These are phyloP conservation scores for Silene coronaria DNA, from an alignment of 179 eudicot genomes.

Conservation along the genomic window DNA sequence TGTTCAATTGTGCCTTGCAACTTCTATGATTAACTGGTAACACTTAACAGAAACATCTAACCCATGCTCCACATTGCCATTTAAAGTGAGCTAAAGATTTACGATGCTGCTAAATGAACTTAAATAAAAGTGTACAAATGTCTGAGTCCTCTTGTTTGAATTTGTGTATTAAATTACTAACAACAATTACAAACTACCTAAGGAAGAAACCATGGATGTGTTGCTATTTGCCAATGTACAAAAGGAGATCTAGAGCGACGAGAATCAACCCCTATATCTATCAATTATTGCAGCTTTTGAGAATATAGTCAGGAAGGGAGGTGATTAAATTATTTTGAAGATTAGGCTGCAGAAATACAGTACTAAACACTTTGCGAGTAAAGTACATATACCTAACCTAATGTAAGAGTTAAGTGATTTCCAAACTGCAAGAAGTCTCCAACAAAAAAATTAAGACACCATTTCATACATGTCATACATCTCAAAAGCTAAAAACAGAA, in stretches of 20 bases:
- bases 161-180: background rate
- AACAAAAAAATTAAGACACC: background rate
- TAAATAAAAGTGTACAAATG: background rate
- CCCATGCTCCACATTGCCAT: constrained; percentile 1
- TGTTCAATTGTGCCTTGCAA: background rate
- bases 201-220: background rate
- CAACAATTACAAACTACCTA: background rate
- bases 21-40: background rate
- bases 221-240: background rate
- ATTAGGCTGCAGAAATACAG: background rate
- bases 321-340: background rate
- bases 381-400: background rate
- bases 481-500: constrained; percentile 1
- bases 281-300: background rate
- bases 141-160: background rate
- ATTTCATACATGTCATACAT: background rate
- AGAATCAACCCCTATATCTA: background rate
- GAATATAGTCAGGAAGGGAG: background rate
- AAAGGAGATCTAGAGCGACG: background rate
- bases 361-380: background rate
- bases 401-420: background rate
- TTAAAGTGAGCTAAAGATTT: background rate
- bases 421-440: background rate
- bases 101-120: background rate
- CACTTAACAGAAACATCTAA: constrained; percentile 5